Base-by-base conservation (phyloP, 1,284 basidiomycete species). In the Tilletia setariae region DNA sequence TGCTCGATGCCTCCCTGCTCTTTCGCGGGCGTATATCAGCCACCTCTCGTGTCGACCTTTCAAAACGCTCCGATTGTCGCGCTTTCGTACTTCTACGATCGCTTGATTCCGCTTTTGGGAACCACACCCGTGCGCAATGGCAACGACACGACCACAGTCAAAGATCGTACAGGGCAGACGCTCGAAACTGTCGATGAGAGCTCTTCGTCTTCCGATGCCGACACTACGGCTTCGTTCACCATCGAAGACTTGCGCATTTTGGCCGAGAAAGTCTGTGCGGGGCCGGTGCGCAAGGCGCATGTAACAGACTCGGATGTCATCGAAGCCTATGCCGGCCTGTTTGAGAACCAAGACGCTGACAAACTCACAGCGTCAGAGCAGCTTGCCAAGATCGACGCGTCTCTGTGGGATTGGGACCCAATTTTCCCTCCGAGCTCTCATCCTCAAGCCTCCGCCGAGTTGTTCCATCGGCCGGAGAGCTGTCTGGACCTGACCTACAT, bases 11-110 rank as follows among this genome's bases (percentile, higher is more conserved):
- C 86, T 89, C 76, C 92, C 91, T 98, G 95, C 83, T 93, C 94
- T 1, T 98, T 98, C 85, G 90, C 93, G 76, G 95, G 95, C 44
- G 93, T 97, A 32, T 98, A 98, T 85, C 95, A 98, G 83, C 96
- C 95, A 0, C 91, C 91, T n/a, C 86, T 98, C 32, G 86, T 92
- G 73, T 91, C 95, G 73, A 90, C 92, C 4, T 98, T 98, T 87
- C 76, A 74, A 11, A 74, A 76, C 1, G 79, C 83, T n/a, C 83
- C 83, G 42, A 78, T 80, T 64, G 71, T 79, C 35, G 76, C 77
- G 11, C 72, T 78, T 13, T 97, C 94, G 32, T 98, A 98, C 87
- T 98, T 98, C 85, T 96, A 93, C 85, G 95, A 98, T 85, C 91
- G 96, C 47, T 86, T 96, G 70, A 85, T 86, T 47, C 95, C 94